phyloP scores from a whole-genome alignment of 2,329 filamentous ascomycete species.

The Zymoseptoria passerinii region DNA sequence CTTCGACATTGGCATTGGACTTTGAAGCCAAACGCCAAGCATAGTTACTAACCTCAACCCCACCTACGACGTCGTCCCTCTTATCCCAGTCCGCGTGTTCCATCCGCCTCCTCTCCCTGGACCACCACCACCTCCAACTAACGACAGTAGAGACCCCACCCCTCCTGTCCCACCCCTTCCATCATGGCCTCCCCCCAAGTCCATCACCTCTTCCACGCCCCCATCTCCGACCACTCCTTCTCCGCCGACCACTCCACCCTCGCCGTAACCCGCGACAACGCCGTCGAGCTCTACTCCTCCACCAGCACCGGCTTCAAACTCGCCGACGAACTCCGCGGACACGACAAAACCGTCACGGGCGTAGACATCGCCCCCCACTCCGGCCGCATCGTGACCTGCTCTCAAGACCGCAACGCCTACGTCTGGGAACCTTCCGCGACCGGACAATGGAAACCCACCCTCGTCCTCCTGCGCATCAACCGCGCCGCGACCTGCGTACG shows the following conservation, averaged over 20 bases:
- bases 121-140: slow-evolving; percentile 3
- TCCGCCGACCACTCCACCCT: slow-evolving; percentile 81
- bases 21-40: not conserved
- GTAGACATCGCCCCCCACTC: slow-evolving; percentile 89
- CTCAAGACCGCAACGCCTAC: slow-evolving; percentile 94
- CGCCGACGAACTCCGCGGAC: slow-evolving; percentile 87
- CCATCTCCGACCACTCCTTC: slow-evolving; percentile 97
- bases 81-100: slow-evolving; percentile 2
- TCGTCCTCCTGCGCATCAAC: slow-evolving; percentile 94
- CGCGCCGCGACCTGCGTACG: slow-evolving; percentile 92
- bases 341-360: slow-evolving; percentile 94
- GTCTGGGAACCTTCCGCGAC: slow-evolving; percentile 87
- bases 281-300: slow-evolving; percentile 77
- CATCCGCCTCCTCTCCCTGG: slow-evolving; percentile 2
- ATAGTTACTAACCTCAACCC: not conserved
- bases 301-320: slow-evolving; percentile 64
- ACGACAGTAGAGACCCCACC: slow-evolving; percentile 83
- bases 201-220: slow-evolving; percentile 92
- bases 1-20: no score
- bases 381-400: slow-evolving; percentile 94
- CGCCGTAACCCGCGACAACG: slow-evolving; percentile 82
- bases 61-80: not conserved
- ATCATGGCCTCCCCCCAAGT: slow-evolving; percentile 81
- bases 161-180: slow-evolving; percentile 57
- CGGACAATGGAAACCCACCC: slow-evolving; percentile 92